Evolutionary conservation across 75 land plant species (phyloP).

Genomic region (Isoetes taiwanensis): DNA sequence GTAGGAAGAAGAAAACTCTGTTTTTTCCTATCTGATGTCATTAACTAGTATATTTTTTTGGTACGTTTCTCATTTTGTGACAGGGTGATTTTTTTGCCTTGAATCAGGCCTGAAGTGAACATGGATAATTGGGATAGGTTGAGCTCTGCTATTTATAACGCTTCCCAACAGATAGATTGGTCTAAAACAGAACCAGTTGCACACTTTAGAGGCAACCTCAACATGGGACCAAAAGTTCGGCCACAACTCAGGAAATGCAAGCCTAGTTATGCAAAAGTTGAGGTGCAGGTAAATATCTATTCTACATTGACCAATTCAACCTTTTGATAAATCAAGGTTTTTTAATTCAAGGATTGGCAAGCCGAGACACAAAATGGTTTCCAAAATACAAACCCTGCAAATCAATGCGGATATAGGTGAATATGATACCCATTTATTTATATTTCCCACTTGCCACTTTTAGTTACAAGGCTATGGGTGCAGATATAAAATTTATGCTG

Average conservation of each 20-base stretch:
- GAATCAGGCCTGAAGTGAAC: conserved; percentile 52
- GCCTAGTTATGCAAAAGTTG: neutral
- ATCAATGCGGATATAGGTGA: no score
- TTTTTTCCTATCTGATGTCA: neutral
- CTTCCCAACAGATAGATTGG: conserved; percentile 32
- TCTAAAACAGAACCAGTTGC: conserved; percentile 50
- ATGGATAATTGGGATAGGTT: conserved; percentile 48
- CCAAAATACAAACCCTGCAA: no score
- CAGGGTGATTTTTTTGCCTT: neutral
- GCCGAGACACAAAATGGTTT: no score
- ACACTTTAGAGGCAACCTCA: conserved; percentile 63
- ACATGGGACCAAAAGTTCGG: conserved; percentile 18
- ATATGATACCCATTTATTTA: no score
- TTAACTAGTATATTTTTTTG: no score
- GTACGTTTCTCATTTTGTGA: neutral
- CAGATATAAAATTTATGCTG: conserved; percentile 66
- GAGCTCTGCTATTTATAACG: conserved; percentile 26
- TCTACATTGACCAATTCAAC: no score
- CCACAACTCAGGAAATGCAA: conserved; percentile 48
- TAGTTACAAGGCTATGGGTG: no score
- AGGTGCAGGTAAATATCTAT: conserved; percentile 10
- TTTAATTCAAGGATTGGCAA: no score
- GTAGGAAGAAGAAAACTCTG: neutral
- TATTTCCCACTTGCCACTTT: no score
- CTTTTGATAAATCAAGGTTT: no score